These are phyloP conservation scores for Colletotrichum orbiculare DNA, from an alignment of 2,329 filamentous ascomycete genomes.

Conservation along the genomic window DNA sequence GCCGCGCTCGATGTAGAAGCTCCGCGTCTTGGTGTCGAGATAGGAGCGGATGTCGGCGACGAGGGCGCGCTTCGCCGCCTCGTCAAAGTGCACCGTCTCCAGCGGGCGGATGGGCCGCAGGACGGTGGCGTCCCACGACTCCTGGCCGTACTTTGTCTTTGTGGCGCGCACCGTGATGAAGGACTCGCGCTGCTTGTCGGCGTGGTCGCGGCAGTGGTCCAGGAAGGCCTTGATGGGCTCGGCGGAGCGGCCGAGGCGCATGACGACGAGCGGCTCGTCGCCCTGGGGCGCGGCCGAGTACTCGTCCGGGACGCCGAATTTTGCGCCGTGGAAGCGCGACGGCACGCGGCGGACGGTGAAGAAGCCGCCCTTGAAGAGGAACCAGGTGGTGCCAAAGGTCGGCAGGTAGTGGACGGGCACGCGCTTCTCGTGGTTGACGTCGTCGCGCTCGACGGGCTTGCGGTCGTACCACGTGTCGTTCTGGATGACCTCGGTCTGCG, in stretches of 20 bases:
- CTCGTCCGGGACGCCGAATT: slow-evolving; percentile 43
- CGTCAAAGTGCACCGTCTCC: slow-evolving; percentile 51
- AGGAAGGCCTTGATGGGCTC: slow-evolving; percentile 46
- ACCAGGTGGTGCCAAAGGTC: slow-evolving; percentile 51
- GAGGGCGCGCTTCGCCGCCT: slow-evolving; percentile 68
- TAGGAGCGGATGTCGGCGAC: slow-evolving; percentile 66
- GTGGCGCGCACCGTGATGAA: slow-evolving; percentile 50
- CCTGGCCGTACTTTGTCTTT: slow-evolving; percentile 41
- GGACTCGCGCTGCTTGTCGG: slow-evolving; percentile 48
- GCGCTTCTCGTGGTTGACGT: slow-evolving; percentile 47
- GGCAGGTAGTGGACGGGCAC: slow-evolving; percentile 50
- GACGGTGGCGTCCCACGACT: slow-evolving; percentile 50
- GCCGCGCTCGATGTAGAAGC: slow-evolving; percentile 78
- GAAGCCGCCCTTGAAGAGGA: slow-evolving; percentile 46
- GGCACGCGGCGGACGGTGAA: slow-evolving; percentile 50
- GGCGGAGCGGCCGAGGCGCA: slow-evolving; percentile 50
- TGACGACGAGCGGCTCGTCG: slow-evolving; percentile 51
- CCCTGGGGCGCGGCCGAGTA: slow-evolving; percentile 48
- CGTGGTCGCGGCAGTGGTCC: slow-evolving; percentile 43
- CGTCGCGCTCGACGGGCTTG: slow-evolving; percentile 42
- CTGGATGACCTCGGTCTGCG: slow-evolving; percentile 46
- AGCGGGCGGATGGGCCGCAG: slow-evolving; percentile 41
- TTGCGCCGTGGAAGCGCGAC: slow-evolving; percentile 19
- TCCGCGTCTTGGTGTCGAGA: slow-evolving; percentile 55
- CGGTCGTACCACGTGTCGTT: slow-evolving; percentile 47